These are phyloP conservation scores for Volutella citrinella DNA, from an alignment of 2,329 filamentous ascomycete species.

Conservation along the genomic window DNA sequence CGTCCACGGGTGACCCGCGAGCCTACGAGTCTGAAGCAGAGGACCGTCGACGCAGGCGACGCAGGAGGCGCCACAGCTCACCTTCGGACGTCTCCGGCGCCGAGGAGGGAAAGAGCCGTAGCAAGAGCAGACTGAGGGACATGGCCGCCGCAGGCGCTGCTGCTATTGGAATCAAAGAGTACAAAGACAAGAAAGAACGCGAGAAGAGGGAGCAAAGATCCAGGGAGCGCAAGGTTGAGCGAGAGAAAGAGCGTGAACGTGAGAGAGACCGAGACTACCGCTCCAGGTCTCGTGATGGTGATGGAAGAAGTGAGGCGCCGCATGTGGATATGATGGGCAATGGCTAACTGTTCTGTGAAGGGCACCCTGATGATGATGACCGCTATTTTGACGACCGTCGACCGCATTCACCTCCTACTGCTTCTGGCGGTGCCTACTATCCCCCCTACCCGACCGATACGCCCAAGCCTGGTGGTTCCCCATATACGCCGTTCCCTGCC, in stretches of 20 bases:
- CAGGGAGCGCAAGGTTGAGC: conserved; percentile 28
- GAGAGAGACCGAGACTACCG: conserved; percentile 27
- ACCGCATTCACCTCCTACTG: conserved; percentile 46
- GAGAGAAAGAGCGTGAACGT: conserved; percentile 18
- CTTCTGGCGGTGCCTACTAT: conserved; percentile 51
- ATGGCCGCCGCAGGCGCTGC: conserved; percentile 58
- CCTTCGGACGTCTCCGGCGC: conserved; percentile 29
- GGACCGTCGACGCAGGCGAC: conserved; percentile 37
- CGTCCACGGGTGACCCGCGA: conserved; percentile 29
- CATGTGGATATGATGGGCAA: conserved; percentile 3
- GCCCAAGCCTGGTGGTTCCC: too few species aligned
- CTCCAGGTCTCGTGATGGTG: conserved; percentile 22
- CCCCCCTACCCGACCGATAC: conserved; percentile 37
- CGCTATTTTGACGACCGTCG: conserved; percentile 35
- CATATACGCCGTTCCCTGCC: too few species aligned
- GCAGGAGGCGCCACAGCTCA: conserved; percentile 36
- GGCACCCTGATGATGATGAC: conserved; percentile 27
- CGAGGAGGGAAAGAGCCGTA: conserved; percentile 46
- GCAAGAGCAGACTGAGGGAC: conserved; percentile 52
- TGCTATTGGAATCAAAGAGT: conserved; percentile 61
- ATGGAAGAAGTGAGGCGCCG: conserved; percentile 24
- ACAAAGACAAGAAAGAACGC: conserved; percentile 42
- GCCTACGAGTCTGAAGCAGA: conserved; percentile 50
- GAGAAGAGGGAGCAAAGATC: conserved; percentile 34
- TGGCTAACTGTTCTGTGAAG: conserved; percentile 12